These are phyloP conservation scores for Cladosporium austrohemisphaericum DNA, from an alignment of 2,329 filamentous ascomycete genomes.

Conservation along the genomic window DNA sequence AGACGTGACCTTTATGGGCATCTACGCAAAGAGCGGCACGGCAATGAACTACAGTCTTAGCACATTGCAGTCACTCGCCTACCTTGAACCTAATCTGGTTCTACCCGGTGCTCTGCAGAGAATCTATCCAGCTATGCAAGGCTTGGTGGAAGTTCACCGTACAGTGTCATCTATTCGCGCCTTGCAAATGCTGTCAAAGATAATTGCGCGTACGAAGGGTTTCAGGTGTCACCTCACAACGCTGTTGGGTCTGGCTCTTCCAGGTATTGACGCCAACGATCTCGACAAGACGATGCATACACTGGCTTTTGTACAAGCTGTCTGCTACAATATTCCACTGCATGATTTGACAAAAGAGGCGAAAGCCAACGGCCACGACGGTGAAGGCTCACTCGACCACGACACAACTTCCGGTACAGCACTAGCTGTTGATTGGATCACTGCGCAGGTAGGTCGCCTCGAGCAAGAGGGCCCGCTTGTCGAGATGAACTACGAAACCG, in stretches of 20 bases:
- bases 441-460: constrained; percentile 88
- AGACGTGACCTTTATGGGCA: constrained; percentile 96
- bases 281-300: constrained; percentile 94
- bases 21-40: constrained; percentile 92
- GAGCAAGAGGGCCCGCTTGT: constrained; percentile 82
- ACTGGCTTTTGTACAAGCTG: constrained; percentile 88
- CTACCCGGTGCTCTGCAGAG: constrained; percentile 89
- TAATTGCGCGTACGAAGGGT: constrained; percentile 91
- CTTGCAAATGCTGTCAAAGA: constrained; percentile 84
- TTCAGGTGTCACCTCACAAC: constrained; percentile 95
- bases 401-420: constrained; percentile 47
- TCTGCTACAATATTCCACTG: constrained; percentile 94
- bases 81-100: constrained; percentile 85
- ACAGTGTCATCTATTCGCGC: constrained; percentile 91
- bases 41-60: constrained; percentile 89
- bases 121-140: constrained; percentile 95
- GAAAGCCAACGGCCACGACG: constrained; percentile 37
- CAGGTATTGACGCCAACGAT: constrained; percentile 96
- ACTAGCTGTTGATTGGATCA: constrained; percentile 88
- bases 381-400: constrained; percentile 51
- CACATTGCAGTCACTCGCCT: constrained; percentile 83
- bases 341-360: constrained; percentile 67
- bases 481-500: constrained; percentile 76
- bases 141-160: constrained; percentile 92
- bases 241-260: constrained; percentile 83